A percentile compares a stretch with the other conserved stretches of the same genome.
Evolutionary conservation across 108 stramenopile genomes (phyloP).

Genomic region (Pinguiococcus pyrenoidosus): DNA sequence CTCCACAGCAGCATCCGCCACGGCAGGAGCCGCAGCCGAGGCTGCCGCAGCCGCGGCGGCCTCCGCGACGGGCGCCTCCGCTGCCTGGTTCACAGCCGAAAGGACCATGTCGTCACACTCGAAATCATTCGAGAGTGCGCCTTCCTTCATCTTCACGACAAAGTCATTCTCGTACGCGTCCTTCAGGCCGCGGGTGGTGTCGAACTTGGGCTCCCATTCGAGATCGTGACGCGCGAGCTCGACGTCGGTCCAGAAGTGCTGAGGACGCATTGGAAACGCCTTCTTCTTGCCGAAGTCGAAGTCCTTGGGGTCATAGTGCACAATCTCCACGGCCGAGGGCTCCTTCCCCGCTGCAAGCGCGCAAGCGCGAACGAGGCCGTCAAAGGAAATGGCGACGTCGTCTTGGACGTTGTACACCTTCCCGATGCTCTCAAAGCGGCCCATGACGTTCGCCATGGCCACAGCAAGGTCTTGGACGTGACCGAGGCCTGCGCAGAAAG

Average conservation of each 20-base stretch:
- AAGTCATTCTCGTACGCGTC: conserved; percentile 26
- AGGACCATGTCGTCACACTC: conserved; percentile 26
- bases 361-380: conserved; percentile 15
- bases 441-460: conserved; percentile 27
- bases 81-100: not conserved
- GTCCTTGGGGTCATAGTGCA: conserved; percentile 17
- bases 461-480: conserved; percentile 24
- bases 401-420: conserved; percentile 19
- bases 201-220: conserved; percentile 19
- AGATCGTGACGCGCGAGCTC: conserved; percentile 22
- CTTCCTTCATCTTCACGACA: conserved; percentile 17
- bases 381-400: conserved; percentile 19
- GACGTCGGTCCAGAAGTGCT: conserved; percentile 17
- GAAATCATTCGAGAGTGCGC: no score
- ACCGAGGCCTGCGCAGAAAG: no score
- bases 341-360: conserved; percentile 26
- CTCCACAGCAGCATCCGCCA: no score
- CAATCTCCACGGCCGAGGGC: conserved; percentile 12
- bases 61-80: no score
- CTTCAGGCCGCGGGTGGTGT: conserved; percentile 9
- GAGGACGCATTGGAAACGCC: conserved; percentile 30
- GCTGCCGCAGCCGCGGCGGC: no score
- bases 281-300: conserved; percentile 33
- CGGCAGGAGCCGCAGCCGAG: no score
- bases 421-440: no score